Evolutionary conservation across 345 rosid genomes (phyloP).

Genomic region (Pistacia atlantica): DNA sequence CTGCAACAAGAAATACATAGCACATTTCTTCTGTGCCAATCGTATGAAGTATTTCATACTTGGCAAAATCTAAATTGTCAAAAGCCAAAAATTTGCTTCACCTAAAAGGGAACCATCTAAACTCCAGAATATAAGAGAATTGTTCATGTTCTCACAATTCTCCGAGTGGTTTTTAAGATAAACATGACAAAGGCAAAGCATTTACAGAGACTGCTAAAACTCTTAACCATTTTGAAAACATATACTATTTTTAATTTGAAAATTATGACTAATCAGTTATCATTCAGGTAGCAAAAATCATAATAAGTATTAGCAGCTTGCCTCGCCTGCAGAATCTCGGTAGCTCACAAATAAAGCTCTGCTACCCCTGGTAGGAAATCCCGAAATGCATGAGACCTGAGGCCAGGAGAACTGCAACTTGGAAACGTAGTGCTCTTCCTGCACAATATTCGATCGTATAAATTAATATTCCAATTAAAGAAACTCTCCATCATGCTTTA

Average conservation of each 20-base stretch:
- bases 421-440: conserved; percentile 90
- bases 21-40: not conserved
- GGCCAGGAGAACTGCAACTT: conserved; percentile 87
- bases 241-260: not conserved
- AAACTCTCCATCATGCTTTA: no score
- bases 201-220: not conserved
- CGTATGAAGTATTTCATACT: not conserved
- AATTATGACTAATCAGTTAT: not conserved
- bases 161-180: not conserved
- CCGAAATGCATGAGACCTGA: conserved; percentile 67
- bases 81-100: not conserved
- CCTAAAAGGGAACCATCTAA: not conserved
- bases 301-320: conserved; percentile 19
- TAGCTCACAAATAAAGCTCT: conserved; percentile 70
- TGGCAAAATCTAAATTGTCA: conserved; percentile 2
- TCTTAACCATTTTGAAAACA: not conserved
- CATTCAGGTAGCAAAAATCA: not conserved
- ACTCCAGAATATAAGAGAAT: not conserved
- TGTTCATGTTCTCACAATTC: not conserved
- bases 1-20: not conserved
- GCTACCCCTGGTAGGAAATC: conserved; percentile 72
- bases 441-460: conserved; percentile 27
- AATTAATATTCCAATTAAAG: conserved; percentile 1
- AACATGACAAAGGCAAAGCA: not conserved
- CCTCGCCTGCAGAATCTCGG: conserved; percentile 58